Percentiles rank a stretch among this genome's conserved stretches.
Evolutionary conservation across 2,329 filamentous ascomycete species (phyloP).

Genomic region (Clarireedia monteithiana): DNA sequence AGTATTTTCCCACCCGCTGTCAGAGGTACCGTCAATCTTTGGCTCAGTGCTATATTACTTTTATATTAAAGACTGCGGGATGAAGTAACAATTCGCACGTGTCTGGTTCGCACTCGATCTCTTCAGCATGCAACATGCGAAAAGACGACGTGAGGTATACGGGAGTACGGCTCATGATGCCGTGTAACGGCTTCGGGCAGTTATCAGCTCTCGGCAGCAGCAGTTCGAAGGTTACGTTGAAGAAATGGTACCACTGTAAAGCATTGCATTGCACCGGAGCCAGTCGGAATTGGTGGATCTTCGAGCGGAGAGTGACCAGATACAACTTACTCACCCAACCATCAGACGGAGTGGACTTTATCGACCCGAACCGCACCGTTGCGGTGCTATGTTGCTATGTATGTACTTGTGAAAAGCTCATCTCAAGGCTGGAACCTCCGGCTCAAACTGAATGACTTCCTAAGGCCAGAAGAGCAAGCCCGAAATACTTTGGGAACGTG

Average conservation of each 20-base stretch:
- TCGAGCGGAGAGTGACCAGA: not conserved
- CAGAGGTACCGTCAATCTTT: not conserved
- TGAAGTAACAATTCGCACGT: not conserved
- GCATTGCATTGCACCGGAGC: not conserved
- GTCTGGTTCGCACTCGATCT: conserved; percentile 3
- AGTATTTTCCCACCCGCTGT: not conserved
- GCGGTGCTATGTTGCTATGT: not conserved
- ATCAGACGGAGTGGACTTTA: not conserved
- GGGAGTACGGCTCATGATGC: not conserved
- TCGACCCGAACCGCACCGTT: not conserved
- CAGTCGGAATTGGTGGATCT: conserved; percentile 2
- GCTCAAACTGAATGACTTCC: not conserved
- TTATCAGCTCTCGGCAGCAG: conserved; percentile 3
- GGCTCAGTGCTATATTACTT: not conserved
- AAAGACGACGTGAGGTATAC: not conserved
- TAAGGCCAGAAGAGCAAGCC: not conserved
- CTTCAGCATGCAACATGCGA: not conserved
- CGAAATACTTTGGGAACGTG: conserved; percentile 5
- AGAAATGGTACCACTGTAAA: not conserved
- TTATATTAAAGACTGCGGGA: not conserved
- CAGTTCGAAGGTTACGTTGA: not conserved
- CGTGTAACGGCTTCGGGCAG: conserved; percentile 3
- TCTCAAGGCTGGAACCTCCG: not conserved
- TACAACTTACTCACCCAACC: not conserved
- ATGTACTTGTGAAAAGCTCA: not conserved